Conservation (phyloP, 2,329 filamentous ascomycete genomes). For the Phialophora chinensis region DNA sequence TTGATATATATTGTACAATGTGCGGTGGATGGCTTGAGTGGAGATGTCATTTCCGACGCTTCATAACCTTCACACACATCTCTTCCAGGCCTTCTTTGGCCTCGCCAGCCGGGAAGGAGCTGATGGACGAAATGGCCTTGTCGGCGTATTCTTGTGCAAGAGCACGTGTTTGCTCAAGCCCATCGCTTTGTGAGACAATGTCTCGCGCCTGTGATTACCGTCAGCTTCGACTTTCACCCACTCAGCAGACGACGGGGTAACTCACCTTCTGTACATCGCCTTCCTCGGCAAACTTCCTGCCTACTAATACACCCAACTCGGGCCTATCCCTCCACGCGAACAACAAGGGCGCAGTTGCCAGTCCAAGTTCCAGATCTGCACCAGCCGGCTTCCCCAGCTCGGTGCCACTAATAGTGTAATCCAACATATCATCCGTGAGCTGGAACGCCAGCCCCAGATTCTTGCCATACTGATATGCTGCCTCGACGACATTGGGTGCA, state of each 20-base stretch:
- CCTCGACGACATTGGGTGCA: constrained; percentile 79
- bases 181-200: constrained; percentile 80
- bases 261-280: constrained; percentile 83
- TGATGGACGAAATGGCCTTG: constrained; percentile 84
- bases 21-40: background rate
- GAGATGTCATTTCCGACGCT: constrained; percentile 73
- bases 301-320: constrained; percentile 85
- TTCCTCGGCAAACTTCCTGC: constrained; percentile 81
- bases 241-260: background rate
- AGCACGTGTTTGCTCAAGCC: constrained; percentile 88
- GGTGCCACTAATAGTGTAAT: constrained; percentile 84
- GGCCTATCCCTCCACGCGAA: constrained; percentile 93
- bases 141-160: constrained; percentile 90
- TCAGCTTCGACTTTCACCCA: background rate
- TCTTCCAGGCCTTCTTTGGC: constrained; percentile 89
- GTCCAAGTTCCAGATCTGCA: constrained; percentile 87
- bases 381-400: constrained; percentile 95
- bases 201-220: constrained; percentile 72
- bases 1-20: constrained; percentile 16
- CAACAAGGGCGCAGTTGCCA: constrained; percentile 89
- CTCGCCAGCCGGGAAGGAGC: constrained; percentile 86
- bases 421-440: constrained; percentile 95
- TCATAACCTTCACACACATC: constrained; percentile 92
- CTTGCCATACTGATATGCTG: constrained; percentile 88
- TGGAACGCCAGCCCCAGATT: constrained; percentile 96